Percentiles rank a stretch among this genome's conserved stretches.
These are phyloP conservation scores for Colletotrichum sp. DNA, from an alignment of 2,329 filamentous ascomycete genomes.

Conservation along the genomic window DNA sequence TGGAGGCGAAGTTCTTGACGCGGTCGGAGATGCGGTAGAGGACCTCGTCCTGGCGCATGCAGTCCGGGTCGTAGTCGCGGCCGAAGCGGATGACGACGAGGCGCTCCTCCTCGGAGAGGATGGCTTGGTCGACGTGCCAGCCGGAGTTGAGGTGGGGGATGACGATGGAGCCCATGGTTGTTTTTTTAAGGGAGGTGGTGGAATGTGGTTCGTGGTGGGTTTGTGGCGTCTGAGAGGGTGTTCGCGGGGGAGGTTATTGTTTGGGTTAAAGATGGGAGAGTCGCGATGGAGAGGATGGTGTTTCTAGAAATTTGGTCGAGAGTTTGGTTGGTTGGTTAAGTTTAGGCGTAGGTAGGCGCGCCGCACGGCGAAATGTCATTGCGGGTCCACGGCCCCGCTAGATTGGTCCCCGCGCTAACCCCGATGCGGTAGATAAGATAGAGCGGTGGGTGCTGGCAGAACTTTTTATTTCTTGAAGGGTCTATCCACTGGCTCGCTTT, in stretches of 20 bases:
- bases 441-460: constrained; percentile 21
- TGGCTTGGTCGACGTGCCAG: constrained; percentile 76
- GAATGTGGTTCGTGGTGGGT: background rate
- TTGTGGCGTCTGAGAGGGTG: background rate
- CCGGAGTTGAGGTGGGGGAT: constrained; percentile 89
- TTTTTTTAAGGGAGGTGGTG: background rate
- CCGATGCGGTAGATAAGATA: background rate
- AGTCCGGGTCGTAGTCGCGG: constrained; percentile 81
- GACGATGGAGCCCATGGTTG: constrained; percentile 76
- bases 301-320: background rate
- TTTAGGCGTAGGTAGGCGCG: background rate
- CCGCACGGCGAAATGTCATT: constrained; percentile 17
- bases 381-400: background rate
- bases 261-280: background rate
- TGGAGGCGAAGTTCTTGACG: constrained; percentile 90
- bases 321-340: background rate
- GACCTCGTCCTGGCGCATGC: constrained; percentile 82
- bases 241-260: background rate
- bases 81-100: constrained; percentile 85
- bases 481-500: background rate
- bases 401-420: constrained; percentile 17
- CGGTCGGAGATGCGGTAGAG: constrained; percentile 92
- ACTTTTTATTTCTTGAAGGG: constrained; percentile 24
- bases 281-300: background rate
- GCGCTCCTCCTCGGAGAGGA: constrained; percentile 79